A percentile compares a stretch with the other conserved stretches of the same genome.
These are phyloP conservation scores for Pholiota microspora DNA, from an alignment of 768 basidiomycete species.

Conservation along the genomic window DNA sequence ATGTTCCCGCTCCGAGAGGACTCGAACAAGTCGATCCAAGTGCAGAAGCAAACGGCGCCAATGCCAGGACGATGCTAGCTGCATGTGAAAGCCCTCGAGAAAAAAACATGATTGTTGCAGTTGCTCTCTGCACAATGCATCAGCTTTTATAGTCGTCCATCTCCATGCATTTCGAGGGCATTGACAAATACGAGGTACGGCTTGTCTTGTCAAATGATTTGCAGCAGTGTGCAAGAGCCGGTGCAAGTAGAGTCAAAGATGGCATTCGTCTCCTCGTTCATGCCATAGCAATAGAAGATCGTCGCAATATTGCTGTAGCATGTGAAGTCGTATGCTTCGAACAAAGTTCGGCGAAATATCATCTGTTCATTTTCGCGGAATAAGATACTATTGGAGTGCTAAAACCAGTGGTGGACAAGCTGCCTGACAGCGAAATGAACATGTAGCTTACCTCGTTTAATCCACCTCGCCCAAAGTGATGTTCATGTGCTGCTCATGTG, in stretches of 20 bases:
- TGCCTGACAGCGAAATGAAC: too few species aligned
- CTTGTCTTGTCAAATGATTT: not conserved
- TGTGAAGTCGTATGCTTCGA: not conserved
- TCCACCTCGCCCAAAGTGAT: too few species aligned
- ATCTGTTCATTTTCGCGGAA: not conserved
- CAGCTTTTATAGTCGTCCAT: not conserved
- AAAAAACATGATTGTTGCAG: conserved; percentile 7
- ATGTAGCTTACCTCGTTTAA: too few species aligned
- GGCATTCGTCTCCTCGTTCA: too few species aligned
- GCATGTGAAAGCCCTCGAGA: not conserved
- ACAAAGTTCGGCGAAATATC: not conserved
- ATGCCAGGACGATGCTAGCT: conserved; percentile 7
- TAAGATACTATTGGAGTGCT: not conserved
- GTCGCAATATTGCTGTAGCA: not conserved
- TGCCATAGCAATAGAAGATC: not conserved
- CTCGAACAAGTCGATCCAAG: conserved; percentile 16
- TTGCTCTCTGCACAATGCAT: not conserved
- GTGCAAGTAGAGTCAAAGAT: too few species aligned
- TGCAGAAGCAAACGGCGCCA: conserved; percentile 13
- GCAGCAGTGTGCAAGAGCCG: not conserved
- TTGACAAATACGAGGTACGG: not conserved
- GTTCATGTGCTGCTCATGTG: too few species aligned
- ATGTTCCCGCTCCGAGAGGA: conserved; percentile 39
- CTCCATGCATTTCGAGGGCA: not conserved
- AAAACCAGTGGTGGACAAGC: too few species aligned